Evolutionary conservation across 2,329 filamentous ascomycete species (phyloP).

Genomic region (Aspergillus hortae): DNA sequence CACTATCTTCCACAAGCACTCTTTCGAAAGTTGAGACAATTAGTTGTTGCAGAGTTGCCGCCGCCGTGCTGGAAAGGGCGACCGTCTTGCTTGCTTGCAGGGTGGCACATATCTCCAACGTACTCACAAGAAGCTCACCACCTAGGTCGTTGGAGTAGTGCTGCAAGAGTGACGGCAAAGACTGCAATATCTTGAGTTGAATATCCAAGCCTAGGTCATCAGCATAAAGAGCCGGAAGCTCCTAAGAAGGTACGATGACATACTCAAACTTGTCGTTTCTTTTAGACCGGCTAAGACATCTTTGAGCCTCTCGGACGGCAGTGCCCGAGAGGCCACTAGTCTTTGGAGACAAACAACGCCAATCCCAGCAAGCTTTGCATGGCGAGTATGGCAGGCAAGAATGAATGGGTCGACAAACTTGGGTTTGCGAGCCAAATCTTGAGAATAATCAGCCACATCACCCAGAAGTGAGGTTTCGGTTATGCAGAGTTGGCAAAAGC

Average conservation of each 20-base stretch:
- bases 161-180: conserved; percentile 81
- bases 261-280: conserved; percentile 70
- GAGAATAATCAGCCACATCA: conserved; percentile 24
- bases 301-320: conserved; percentile 74
- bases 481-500: conserved; percentile 9
- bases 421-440: conserved; percentile 77
- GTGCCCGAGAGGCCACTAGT: conserved; percentile 74
- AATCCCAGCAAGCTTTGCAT: conserved; percentile 83
- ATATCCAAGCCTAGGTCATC: conserved; percentile 65
- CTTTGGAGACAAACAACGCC: conserved; percentile 86
- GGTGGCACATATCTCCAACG: conserved; percentile 86
- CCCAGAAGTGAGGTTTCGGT: neutral
- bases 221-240: conserved; percentile 12
- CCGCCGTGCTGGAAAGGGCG: conserved; percentile 91
- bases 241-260: conserved; percentile 28
- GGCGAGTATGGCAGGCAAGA: conserved; percentile 84
- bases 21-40: conserved; percentile 92
- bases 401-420: conserved; percentile 92
- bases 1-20: conserved; percentile 76
- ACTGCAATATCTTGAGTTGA: conserved; percentile 92
- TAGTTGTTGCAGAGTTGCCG: conserved; percentile 92
- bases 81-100: conserved; percentile 88
- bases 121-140: conserved; percentile 74
- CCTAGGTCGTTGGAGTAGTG: conserved; percentile 82
- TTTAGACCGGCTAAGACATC: conserved; percentile 85